Evolutionary conservation across 805 yeast species (phyloP).

Genomic region (Ogataea parapolymorpha): DNA sequence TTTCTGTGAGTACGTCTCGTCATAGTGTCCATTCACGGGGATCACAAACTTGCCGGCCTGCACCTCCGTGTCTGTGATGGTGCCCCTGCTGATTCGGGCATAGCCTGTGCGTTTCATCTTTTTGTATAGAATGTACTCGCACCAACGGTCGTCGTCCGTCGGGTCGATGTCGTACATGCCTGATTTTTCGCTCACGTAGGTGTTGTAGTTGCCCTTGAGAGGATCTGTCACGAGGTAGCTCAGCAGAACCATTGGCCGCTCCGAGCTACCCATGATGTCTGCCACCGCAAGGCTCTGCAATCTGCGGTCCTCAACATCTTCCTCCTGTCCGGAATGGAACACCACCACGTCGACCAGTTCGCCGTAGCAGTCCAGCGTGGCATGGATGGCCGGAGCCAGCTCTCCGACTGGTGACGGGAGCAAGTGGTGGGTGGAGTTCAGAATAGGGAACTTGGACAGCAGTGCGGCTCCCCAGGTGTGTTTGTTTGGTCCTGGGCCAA

Average conservation of each 20-base stretch:
- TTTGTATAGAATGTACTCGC: constrained; percentile 91
- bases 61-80: constrained; percentile 95
- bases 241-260: constrained; percentile 79
- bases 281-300: constrained; percentile 76
- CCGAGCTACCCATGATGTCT: constrained; percentile 76
- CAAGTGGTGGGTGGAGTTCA: constrained; percentile 85
- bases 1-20: constrained; percentile 33
- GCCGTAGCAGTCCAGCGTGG: constrained; percentile 90
- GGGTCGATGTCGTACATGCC: constrained; percentile 95
- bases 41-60: constrained; percentile 91
- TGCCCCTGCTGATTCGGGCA: constrained; percentile 88
- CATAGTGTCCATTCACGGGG: constrained; percentile 27
- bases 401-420: constrained; percentile 97
- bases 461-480: constrained; percentile 98
- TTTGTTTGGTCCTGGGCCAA: constrained; percentile 96
- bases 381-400: constrained; percentile 96
- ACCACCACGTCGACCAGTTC: constrained; percentile 87
- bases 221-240: constrained; percentile 92
- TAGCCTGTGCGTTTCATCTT: constrained; percentile 84
- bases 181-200: constrained; percentile 77
- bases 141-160: constrained; percentile 96
- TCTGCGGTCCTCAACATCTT: constrained; percentile 90
- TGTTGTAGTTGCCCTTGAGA: constrained; percentile 83
- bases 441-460: constrained; percentile 89
- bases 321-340: constrained; percentile 98